phyloP scores from a whole-genome alignment of 139 green algal species.

The Yamagishiella unicocca region DNA sequence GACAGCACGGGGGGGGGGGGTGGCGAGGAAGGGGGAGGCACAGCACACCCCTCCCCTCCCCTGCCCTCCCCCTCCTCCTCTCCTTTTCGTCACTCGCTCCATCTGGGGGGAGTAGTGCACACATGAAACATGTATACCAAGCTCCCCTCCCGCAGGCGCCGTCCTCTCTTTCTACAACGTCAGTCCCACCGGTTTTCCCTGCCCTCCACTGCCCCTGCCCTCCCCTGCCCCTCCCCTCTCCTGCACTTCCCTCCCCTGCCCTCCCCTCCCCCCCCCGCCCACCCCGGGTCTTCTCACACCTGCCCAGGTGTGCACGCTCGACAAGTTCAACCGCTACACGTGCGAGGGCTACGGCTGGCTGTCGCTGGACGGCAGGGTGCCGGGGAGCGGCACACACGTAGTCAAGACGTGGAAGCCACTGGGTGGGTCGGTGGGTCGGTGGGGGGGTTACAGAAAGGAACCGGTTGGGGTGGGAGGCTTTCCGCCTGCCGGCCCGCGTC shows the following conservation, averaged over 20 bases:
- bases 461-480: no score
- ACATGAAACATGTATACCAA: no score
- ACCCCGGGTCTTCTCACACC: no score
- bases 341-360: conserved; percentile 73
- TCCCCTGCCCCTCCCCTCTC: background rate
- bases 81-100: background rate
- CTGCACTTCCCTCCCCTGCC: background rate
- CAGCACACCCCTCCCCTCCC: background rate
- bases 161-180: background rate
- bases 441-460: background rate
- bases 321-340: conserved; percentile 68
- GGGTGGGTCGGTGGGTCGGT: conserved; percentile 35
- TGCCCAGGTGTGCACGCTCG: conserved; percentile 72
- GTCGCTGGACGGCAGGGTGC: conserved; percentile 44
- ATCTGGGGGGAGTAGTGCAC: background rate
- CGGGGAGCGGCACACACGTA: conserved; percentile 53
- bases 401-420: conserved; percentile 69
- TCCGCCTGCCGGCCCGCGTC: no score
- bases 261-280: background rate
- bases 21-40: background rate
- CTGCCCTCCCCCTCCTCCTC: background rate
- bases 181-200: background rate
- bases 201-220: background rate
- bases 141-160: background rate
- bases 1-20: background rate